phyloP scores from a whole-genome alignment of 2,329 filamentous ascomycete species.

The Fusarium sp. region DNA sequence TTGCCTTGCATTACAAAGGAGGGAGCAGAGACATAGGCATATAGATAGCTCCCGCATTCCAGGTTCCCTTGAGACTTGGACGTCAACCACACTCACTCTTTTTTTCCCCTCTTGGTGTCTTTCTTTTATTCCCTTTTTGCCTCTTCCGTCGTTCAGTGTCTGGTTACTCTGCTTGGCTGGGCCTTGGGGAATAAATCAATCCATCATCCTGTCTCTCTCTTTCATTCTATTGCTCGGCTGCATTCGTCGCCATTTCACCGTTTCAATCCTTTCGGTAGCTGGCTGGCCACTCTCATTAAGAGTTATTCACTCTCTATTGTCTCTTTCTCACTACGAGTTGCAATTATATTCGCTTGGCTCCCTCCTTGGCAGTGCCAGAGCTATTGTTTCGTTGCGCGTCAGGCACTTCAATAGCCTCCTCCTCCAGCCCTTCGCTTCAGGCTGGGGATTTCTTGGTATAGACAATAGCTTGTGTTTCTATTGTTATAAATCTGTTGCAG shows the following conservation, averaged over 20 bases:
- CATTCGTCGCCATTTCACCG: slow-evolving; percentile 37
- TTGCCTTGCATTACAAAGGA: slow-evolving; percentile 1
- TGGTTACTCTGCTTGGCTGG: slow-evolving; percentile 31
- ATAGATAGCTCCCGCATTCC: slow-evolving; percentile 46
- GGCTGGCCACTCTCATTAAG: slow-evolving; percentile 39
- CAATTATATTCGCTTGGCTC: slow-evolving; percentile 27
- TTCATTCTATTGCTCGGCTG: slow-evolving; percentile 21
- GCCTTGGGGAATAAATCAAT: slow-evolving; percentile 16
- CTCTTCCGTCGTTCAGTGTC: slow-evolving; percentile 40
- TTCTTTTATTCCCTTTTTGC: slow-evolving; percentile 11
- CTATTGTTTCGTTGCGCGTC: slow-evolving; percentile 16
- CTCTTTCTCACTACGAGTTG: slow-evolving; percentile 30
- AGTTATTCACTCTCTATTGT: slow-evolving; percentile 8
- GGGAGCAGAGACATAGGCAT: slow-evolving; percentile 37
- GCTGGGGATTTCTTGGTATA: slow-evolving; percentile 27
- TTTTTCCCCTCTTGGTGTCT: background rate
- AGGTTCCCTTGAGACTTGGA: slow-evolving; percentile 41
- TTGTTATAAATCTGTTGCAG: slow-evolving; percentile 29
- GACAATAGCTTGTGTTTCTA: slow-evolving; percentile 32
- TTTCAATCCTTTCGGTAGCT: slow-evolving; percentile 53
- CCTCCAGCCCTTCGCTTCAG: slow-evolving; percentile 31
- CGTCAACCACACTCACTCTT: slow-evolving; percentile 26
- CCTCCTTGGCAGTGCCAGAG: slow-evolving; percentile 37
- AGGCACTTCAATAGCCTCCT: slow-evolving; percentile 24
- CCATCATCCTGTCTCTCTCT: slow-evolving; percentile 8